phyloP scores from a whole-genome alignment of 2,329 filamentous ascomycete genomes.

The Sporothrix schenckii region DNA sequence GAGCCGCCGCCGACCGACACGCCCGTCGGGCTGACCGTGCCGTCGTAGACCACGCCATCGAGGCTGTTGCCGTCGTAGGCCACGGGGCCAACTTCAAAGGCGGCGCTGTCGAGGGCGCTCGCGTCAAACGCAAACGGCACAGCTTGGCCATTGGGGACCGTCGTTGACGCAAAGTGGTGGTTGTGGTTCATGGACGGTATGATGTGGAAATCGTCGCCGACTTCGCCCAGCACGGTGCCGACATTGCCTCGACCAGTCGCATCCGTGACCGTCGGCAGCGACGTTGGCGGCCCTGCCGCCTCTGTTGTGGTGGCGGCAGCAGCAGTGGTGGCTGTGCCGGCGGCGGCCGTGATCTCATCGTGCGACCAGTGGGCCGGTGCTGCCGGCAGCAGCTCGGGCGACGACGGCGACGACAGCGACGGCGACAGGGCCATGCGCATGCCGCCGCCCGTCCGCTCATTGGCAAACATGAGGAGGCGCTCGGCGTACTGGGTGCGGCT shows the following conservation, averaged over 20 bases:
- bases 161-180: not conserved
- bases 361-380: not conserved
- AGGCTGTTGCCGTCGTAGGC: constrained; percentile 21
- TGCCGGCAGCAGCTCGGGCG: constrained; percentile 26
- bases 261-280: not conserved
- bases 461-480: constrained; percentile 48
- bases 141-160: not conserved
- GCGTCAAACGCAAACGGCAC: not conserved
- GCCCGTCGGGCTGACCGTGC: constrained; percentile 23
- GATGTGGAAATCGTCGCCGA: constrained; percentile 20
- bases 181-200: not conserved
- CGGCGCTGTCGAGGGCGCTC: not conserved
- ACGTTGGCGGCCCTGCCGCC: not conserved
- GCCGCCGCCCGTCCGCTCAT: constrained; percentile 46
- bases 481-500: constrained; percentile 50
- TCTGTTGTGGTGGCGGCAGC: not conserved
- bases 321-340: not conserved
- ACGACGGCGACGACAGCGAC: constrained; percentile 37
- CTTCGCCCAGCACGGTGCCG: constrained; percentile 33
- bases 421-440: constrained; percentile 43
- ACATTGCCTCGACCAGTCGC: not conserved
- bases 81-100: constrained; percentile 2
- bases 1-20: constrained; percentile 24
- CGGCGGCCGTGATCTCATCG: not conserved
- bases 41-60: constrained; percentile 24